Base-by-base conservation (phyloP, 768 basidiomycete genomes). In the Amanita rimosa region DNA sequence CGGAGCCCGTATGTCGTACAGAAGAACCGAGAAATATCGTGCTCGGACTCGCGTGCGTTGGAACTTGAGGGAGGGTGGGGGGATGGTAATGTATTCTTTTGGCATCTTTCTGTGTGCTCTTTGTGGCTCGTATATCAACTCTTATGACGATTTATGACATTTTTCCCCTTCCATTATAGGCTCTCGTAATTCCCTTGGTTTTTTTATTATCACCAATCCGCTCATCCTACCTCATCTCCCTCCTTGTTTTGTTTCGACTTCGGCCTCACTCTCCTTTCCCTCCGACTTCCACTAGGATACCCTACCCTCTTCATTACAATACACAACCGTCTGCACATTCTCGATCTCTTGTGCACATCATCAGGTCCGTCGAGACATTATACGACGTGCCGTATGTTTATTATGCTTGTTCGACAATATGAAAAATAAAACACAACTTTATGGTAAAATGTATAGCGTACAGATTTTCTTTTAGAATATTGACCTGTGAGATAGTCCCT, bases 201-300 rank as follows among this genome's bases (percentile, higher is more conserved):
- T 13, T 35, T n/a, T n/a, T n/a, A n/a, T n/a, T 19, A 29, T 41
- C 11, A 19, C 48, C 39, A 35, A 42, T 41, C 38, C 14, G 14
- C 29, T 14, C 31, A 17, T 40, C 17, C 41, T 26, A 31, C 9
- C 8, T 27, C 27, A 8, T 42, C 24, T 38, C 10, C 11, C 48
- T 44, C 44, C 50, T 54, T 54, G 55, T 44, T 52, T 42, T 55
- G 51, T 58, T 49, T 55, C 55, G 57, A 55, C 52, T 49, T 55
- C 55, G 57, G 55, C 52, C 56, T 51, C 53, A 52, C 54, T 52
- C 42, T 46, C 44, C n/a, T 45, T 53, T 41, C 43, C 53, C 51
- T 44, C 51, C 55, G 37, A 44, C 48, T 44, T 56, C 60, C 52
- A 55, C 51, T 60, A 57, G 54, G 55, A 61, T 56, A 61, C 55